These are phyloP conservation scores for Colletotrichum eleusines DNA, from an alignment of 2,329 filamentous ascomycete genomes.

Conservation along the genomic window DNA sequence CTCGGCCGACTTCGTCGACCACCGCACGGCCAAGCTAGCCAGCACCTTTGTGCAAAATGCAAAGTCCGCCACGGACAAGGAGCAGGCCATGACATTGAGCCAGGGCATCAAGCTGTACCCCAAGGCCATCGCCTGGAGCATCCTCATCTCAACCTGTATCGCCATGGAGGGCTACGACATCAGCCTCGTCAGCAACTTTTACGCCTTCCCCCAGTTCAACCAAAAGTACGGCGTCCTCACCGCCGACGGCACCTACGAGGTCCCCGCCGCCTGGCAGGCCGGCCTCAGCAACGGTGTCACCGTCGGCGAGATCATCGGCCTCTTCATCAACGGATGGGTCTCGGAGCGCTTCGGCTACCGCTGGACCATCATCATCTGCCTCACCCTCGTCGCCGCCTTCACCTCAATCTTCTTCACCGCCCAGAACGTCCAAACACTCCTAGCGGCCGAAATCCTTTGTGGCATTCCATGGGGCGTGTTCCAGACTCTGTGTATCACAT, in stretches of 20 bases:
- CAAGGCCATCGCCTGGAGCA: conserved; percentile 85
- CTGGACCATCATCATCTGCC: conserved; percentile 71
- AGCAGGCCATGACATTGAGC: conserved; percentile 77
- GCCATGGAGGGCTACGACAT: conserved; percentile 93
- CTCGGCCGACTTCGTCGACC: conserved; percentile 24
- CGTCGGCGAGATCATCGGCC: conserved; percentile 74
- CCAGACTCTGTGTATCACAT: conserved; percentile 71
- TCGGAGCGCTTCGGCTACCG: conserved; percentile 77
- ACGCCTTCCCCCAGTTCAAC: conserved; percentile 69
- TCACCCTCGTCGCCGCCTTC: conserved; percentile 66
- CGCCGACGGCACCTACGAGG: conserved; percentile 61
- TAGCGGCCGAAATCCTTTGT: conserved; percentile 72
- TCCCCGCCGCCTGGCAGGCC: conserved; percentile 73
- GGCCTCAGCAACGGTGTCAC: conserved; percentile 71
- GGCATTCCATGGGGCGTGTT: conserved; percentile 74
- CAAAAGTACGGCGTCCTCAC: conserved; percentile 66
- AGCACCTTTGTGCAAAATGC: conserved; percentile 59
- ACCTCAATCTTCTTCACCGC: conserved; percentile 76
- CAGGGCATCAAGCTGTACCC: conserved; percentile 87
- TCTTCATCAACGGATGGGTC: conserved; percentile 74
- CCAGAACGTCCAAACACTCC: conserved; percentile 67
- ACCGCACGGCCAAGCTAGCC: conserved; percentile 45
- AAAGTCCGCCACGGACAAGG: conserved; percentile 67
- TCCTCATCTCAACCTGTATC: conserved; percentile 91
- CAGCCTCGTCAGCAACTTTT: conserved; percentile 85